Base-by-base conservation (phyloP, 805 yeast genomes). In the Zygoascus tannicola region DNA sequence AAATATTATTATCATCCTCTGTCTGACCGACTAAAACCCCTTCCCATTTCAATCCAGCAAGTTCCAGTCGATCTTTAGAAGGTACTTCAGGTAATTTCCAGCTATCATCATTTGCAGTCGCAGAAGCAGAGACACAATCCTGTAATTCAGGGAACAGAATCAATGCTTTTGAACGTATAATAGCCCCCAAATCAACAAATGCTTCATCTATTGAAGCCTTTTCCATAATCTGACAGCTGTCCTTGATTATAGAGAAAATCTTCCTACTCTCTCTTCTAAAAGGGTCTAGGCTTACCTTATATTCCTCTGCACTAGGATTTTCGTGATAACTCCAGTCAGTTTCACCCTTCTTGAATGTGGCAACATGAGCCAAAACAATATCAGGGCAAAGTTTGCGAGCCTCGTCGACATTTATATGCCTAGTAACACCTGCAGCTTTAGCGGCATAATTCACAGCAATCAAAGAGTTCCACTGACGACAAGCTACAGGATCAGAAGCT, bases 161-260 rank as follows among this genome's bases (percentile, higher is more conserved):
- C 2, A 69, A 38, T 8, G 78, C 60, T 41, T 58, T 64, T 1
- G 58, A 46, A 52, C 74, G 71, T 0, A 85, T 75, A 20, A 75
- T 52, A 32, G 82, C 66, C 0, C 97, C 95, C 34, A 92, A 60
- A 63, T 92, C 97, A 52, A 92, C 51, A 57, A 82, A 92, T 40
- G 87, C 80, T 63, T 92, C 98, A 63, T 92, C 98, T 16, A 88
- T 92, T 63, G 97, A 86, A 0, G 96, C 97, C 64, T 88, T 88
- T 60, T 92, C 95, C 0, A 86, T 85, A 14, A 71, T 53, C 45
- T 76, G 81, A 57, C 90, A 84, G 47, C 71, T 68, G 5, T 65
- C 58, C 44, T 73, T 73, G 54, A 92, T 72, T 0, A 90, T 65
- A 30, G 75, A 68, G 56, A 86, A 69, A 47, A 92, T 80, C 60